Evolutionary conservation across 1,139 yeast genomes (phyloP).

Genomic region (Hansenula sp.): DNA sequence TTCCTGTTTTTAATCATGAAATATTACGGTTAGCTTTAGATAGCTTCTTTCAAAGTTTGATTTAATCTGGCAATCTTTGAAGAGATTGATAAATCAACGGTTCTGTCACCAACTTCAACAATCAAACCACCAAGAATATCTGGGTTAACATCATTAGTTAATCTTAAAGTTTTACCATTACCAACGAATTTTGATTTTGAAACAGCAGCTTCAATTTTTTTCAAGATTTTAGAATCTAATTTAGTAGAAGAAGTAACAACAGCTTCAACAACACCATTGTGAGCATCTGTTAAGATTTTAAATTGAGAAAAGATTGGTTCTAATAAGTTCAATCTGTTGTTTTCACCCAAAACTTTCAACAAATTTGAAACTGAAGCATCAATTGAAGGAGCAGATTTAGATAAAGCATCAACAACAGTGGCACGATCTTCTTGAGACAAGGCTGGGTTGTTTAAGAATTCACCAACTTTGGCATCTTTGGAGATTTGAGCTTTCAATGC

Average conservation of each 20-base stretch:
- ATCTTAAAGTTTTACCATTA: conserved; percentile 77
- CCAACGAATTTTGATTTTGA: conserved; percentile 80
- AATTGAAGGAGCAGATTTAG: conserved; percentile 45
- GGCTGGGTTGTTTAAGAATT: conserved; percentile 77
- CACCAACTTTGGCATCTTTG: conserved; percentile 59
- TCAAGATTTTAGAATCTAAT: conserved; percentile 76
- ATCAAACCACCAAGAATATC: conserved; percentile 94
- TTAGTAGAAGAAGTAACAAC: conserved; percentile 86
- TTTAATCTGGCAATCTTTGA: conserved; percentile 85
- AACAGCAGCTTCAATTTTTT: conserved; percentile 77
- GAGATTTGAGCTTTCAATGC: conserved; percentile 52
- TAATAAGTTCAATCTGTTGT: conserved; percentile 84
- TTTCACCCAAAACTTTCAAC: conserved; percentile 82
- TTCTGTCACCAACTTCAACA: conserved; percentile 95
- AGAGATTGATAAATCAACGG: conserved; percentile 88
- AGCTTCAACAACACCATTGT: conserved; percentile 91
- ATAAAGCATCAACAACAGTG: conserved; percentile 58
- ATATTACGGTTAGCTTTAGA: conserved; percentile 40
- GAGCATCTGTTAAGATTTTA: conserved; percentile 76
- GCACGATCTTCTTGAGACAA: conserved; percentile 72
- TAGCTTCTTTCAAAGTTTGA: conserved; percentile 80
- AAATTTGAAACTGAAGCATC: conserved; percentile 80
- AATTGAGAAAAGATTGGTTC: conserved; percentile 66
- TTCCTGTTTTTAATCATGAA: not conserved
- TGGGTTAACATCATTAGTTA: conserved; percentile 79